These are phyloP conservation scores for Alternaria triticimaculans DNA, from an alignment of 2,329 filamentous ascomycete genomes.

Conservation along the genomic window DNA sequence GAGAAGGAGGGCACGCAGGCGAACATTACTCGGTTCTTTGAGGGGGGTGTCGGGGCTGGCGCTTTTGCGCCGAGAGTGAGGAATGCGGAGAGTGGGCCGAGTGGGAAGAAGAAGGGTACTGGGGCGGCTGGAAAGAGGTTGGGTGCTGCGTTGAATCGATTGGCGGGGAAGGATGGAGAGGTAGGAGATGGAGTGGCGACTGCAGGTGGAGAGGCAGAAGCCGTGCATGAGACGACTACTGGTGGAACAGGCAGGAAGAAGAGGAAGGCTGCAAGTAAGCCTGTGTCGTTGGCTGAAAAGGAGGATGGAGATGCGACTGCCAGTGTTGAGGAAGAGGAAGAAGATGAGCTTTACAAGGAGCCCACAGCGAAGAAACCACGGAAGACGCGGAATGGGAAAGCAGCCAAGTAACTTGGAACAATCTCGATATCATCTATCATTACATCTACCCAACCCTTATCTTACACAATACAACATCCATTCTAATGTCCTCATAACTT, in stretches of 20 bases:
- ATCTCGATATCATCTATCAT: not conserved
- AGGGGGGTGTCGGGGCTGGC: conserved; percentile 73
- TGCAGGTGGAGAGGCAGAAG: conserved; percentile 27
- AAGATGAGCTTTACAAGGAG: conserved; percentile 35
- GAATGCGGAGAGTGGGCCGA: conserved; percentile 61
- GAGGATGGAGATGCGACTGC: conserved; percentile 17
- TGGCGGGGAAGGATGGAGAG: conserved; percentile 36
- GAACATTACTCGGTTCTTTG: conserved; percentile 94
- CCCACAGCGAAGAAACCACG: conserved; percentile 38
- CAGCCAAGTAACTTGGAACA: not conserved
- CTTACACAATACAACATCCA: not conserved
- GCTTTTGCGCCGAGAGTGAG: conserved; percentile 74
- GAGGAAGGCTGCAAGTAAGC: conserved; percentile 24
- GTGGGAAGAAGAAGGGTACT: conserved; percentile 54
- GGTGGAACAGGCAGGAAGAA: conserved; percentile 22
- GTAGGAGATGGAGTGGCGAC: conserved; percentile 25
- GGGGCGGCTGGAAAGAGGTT: conserved; percentile 41
- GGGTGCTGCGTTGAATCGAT: conserved; percentile 40
- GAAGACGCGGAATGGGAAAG: conserved; percentile 23
- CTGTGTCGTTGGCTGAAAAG: conserved; percentile 15
- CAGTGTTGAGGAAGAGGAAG: conserved; percentile 23
- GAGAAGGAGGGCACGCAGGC: conserved; percentile 90
- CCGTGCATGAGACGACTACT: conserved; percentile 11
- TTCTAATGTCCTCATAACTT: conserved; percentile 31
- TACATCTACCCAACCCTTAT: not conserved